Evolutionary conservation across 805 yeast species (phyloP).

Genomic region (Lachancea fermentati): DNA sequence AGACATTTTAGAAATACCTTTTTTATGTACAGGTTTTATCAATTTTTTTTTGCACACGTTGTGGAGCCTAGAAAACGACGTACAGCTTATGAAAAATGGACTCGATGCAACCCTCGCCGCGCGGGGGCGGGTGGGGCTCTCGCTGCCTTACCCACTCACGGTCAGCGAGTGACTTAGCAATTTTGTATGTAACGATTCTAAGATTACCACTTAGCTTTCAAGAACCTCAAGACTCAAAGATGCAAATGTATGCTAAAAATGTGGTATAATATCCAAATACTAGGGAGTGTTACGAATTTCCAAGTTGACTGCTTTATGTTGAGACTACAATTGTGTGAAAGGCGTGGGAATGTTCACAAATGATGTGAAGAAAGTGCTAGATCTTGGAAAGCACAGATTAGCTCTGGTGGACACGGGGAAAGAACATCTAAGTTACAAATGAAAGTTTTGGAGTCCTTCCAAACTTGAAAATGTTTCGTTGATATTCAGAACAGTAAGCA

Average conservation of each 20-base stretch:
- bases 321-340: too few species aligned
- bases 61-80: background rate
- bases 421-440: too few species aligned
- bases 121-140: background rate
- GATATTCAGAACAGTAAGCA: too few species aligned
- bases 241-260: conserved; percentile 40
- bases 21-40: background rate
- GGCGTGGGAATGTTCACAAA: too few species aligned
- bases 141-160: background rate
- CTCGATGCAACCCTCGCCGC: background rate
- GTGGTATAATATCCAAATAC: background rate
- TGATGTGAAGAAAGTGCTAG: too few species aligned
- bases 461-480: too few species aligned
- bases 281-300: background rate
- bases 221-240: conserved; percentile 33
- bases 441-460: too few species aligned
- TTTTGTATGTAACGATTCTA: background rate
- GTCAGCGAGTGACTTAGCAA: background rate
- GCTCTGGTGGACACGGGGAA: too few species aligned
- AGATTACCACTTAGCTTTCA: background rate
- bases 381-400: too few species aligned
- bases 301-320: background rate
- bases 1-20: background rate
- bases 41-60: background rate
- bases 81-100: background rate